phyloP scores from a whole-genome alignment of 2,329 filamentous ascomycete species.

The Clarireedia hainanense region DNA sequence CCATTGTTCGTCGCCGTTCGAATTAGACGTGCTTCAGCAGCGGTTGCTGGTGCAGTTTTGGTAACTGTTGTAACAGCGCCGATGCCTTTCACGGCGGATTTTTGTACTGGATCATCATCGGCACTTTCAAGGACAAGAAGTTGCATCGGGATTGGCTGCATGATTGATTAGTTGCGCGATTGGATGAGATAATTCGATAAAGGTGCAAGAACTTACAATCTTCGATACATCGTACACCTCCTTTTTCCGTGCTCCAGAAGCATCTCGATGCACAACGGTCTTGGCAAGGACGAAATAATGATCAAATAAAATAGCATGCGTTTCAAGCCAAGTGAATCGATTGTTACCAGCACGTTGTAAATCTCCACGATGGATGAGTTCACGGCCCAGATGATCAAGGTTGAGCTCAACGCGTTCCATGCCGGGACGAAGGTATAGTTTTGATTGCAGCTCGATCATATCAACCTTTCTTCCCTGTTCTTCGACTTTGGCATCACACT shows the following conservation, averaged over 20 bases:
- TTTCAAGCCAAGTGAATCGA: conserved; percentile 88
- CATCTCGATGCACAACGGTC: conserved; percentile 58
- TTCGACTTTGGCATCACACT: conserved; percentile 87
- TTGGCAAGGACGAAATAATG: conserved; percentile 95
- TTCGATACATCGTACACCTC: conserved; percentile 88
- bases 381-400: conserved; percentile 85
- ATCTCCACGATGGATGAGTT: conserved; percentile 83
- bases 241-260: conserved; percentile 64
- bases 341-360: conserved; percentile 82
- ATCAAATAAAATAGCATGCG: conserved; percentile 88
- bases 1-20: conserved; percentile 26
- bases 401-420: conserved; percentile 86
- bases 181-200: too few relatives aligned
- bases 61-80: conserved; percentile 55
- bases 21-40: conserved; percentile 46
- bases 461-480: conserved; percentile 89
- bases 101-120: conserved; percentile 84
- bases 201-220: conserved; percentile 47
- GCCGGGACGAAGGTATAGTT: conserved; percentile 76
- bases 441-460: conserved; percentile 74
- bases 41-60: conserved; percentile 52
- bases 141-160: conserved; percentile 93
- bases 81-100: conserved; percentile 50
- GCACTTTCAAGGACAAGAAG: conserved; percentile 85
- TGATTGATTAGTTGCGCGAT: too few relatives aligned